phyloP scores from a whole-genome alignment of 257 asterid species.

The Solanum lycopersicoides region DNA sequence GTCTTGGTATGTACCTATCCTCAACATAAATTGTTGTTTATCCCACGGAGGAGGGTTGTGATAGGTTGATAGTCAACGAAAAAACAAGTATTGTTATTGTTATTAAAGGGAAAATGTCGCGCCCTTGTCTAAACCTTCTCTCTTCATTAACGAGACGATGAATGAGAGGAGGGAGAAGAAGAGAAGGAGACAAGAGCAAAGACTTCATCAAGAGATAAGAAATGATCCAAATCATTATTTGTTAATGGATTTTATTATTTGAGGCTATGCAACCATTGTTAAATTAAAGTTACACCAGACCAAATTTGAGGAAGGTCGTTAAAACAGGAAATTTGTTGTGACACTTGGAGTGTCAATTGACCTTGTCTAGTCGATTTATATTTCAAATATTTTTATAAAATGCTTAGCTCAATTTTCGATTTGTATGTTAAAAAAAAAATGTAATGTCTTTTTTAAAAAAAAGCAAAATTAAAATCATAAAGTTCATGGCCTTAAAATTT shows the following conservation, averaged over 20 bases:
- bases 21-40: not conserved
- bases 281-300: slow-evolving; percentile 1
- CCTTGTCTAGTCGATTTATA: not conserved
- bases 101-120: not conserved
- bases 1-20: not conserved
- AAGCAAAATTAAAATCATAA: not conserved
- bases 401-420: not conserved
- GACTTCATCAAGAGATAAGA: slow-evolving; percentile 7
- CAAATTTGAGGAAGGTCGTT: slow-evolving; percentile 16
- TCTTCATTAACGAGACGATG: slow-evolving; percentile 1
- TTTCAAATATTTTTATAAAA: not conserved
- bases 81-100: not conserved
- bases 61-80: not conserved
- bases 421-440: too few relatives aligned
- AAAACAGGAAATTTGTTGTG: slow-evolving; percentile 14
- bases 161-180: slow-evolving; percentile 18
- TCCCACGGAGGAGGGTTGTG: not conserved
- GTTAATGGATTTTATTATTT: slow-evolving; percentile 1
- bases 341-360: not conserved
- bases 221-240: not conserved
- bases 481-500: not conserved
- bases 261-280: slow-evolving; percentile 9
- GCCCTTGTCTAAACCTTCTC: slow-evolving; percentile 11
- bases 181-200: slow-evolving; percentile 20
- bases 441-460: too few relatives aligned